Percentiles rank a stretch among this genome's conserved stretches.
These are phyloP conservation scores for Cryphonectria parasitica DNA, from an alignment of 2,329 filamentous ascomycete genomes.

Conservation along the genomic window DNA sequence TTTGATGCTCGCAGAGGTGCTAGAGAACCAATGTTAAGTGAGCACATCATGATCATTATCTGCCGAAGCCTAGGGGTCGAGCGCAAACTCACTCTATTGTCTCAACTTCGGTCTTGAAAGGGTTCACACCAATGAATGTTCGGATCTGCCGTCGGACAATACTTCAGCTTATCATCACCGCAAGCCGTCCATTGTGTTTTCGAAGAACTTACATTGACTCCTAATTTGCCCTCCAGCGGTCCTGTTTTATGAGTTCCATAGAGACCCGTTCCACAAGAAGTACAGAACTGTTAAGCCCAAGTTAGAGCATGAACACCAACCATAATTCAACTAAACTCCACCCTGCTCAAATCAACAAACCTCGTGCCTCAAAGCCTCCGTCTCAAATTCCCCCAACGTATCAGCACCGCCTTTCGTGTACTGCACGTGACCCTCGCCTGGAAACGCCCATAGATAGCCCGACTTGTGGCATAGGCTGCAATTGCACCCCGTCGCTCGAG, in stretches of 20 bases:
- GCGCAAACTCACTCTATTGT: constrained; percentile 19
- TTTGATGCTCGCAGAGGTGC: constrained; percentile 11
- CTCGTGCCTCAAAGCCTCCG: constrained; percentile 31
- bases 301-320: background rate
- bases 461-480: constrained; percentile 38
- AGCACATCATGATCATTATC: background rate
- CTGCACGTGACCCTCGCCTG: constrained; percentile 16
- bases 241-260: constrained; percentile 35
- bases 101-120: constrained; percentile 32
- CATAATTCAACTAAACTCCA: background rate
- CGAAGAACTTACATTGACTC: constrained; percentile 34
- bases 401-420: constrained; percentile 21
- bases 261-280: constrained; percentile 36
- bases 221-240: constrained; percentile 30
- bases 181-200: background rate
- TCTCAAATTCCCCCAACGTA: constrained; percentile 20
- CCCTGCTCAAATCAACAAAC: constrained; percentile 23
- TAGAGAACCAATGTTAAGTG: background rate
- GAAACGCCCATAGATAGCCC: constrained; percentile 38
- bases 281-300: constrained; percentile 35
- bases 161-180: background rate
- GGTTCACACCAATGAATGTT: constrained; percentile 33
- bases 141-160: constrained; percentile 15
- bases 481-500: constrained; percentile 30
- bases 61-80: background rate